These are phyloP conservation scores for Epichloe brachyelytri DNA, from an alignment of 2,329 filamentous ascomycete species.

Conservation along the genomic window DNA sequence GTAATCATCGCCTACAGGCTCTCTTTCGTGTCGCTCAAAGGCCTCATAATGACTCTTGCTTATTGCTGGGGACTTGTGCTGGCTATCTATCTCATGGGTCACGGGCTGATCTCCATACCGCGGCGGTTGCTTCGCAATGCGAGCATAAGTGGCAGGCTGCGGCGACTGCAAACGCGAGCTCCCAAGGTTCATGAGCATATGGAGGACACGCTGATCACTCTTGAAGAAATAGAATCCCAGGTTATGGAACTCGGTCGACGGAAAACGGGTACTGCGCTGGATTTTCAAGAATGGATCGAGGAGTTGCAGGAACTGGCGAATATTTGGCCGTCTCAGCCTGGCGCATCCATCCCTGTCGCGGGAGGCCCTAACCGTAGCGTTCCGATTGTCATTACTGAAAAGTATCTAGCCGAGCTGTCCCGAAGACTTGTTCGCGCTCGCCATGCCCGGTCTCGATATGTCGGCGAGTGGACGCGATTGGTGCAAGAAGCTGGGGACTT, in stretches of 20 bases:
- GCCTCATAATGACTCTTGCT: constrained; percentile 78
- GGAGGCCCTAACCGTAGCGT: constrained; percentile 35
- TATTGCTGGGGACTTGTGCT: constrained; percentile 89
- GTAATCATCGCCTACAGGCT: constrained; percentile 69
- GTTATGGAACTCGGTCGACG: constrained; percentile 66
- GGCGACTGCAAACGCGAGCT: constrained; percentile 64
- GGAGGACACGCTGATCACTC: constrained; percentile 65
- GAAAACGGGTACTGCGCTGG: constrained; percentile 62
- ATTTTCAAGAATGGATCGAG: constrained; percentile 90
- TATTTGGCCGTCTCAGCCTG: constrained; percentile 47
- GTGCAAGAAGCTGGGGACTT: constrained; percentile 61
- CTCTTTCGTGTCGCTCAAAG: constrained; percentile 61
- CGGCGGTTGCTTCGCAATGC: constrained; percentile 68
- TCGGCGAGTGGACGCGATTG: constrained; percentile 73
- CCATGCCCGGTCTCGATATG: constrained; percentile 71
- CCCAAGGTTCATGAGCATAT: constrained; percentile 77
- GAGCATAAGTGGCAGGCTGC: constrained; percentile 60
- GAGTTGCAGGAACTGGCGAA: constrained; percentile 71
- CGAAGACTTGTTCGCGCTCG: constrained; percentile 68
- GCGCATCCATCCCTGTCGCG: constrained; percentile 26
- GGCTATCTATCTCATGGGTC: constrained; percentile 95
- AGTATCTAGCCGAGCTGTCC: constrained; percentile 84
- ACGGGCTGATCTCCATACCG: constrained; percentile 86
- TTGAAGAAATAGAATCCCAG: constrained; percentile 73
- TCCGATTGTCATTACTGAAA: constrained; percentile 79